These are phyloP conservation scores for Isabelozyma rhagii DNA, from an alignment of 805 yeast species.

Conservation along the genomic window DNA sequence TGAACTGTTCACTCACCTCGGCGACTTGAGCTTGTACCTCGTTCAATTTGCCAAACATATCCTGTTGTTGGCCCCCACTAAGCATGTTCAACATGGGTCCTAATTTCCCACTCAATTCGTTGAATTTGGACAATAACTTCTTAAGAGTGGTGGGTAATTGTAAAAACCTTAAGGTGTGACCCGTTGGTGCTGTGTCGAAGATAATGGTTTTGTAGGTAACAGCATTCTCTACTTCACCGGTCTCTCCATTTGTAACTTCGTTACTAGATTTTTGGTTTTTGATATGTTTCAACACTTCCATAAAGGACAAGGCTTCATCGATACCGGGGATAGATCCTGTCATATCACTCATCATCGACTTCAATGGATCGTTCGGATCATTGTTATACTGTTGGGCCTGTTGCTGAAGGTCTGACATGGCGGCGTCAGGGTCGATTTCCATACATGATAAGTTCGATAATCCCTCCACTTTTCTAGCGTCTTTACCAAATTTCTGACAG, in stretches of 20 bases:
- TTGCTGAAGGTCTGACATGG: constrained; percentile 77
- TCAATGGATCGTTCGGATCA: constrained; percentile 62
- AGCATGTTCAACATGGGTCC: constrained; percentile 86
- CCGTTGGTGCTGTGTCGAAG: constrained; percentile 99
- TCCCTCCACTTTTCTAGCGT: constrained; percentile 91
- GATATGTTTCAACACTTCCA: constrained; percentile 97
- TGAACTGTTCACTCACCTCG: constrained; percentile 91
- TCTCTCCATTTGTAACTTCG: constrained; percentile 7
- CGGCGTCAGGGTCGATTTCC: constrained; percentile 97
- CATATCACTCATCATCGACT: constrained; percentile 78
- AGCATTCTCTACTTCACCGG: constrained; percentile 16
- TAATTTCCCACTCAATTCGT: constrained; percentile 78
- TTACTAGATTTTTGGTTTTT: constrained; percentile 55
- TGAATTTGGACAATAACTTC: constrained; percentile 80
- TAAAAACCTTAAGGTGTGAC: constrained; percentile 92
- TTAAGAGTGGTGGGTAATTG: constrained; percentile 92
- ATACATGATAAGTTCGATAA: constrained; percentile 86
- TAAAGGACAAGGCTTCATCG: constrained; percentile 95
- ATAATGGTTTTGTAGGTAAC: constrained; percentile 76
- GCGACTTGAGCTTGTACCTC: constrained; percentile 78
- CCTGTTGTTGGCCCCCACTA: constrained; percentile 65
- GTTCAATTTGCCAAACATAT: constrained; percentile 72
- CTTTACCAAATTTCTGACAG: constrained; percentile 97
- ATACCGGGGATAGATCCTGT: constrained; percentile 97
- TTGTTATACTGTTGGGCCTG: constrained; percentile 55